Evolutionary conservation across 2,329 filamentous ascomycete genomes (phyloP), one percentile per base, ranked within the genome.

Genomic region (Chaetomiaceae sp.): DNA sequence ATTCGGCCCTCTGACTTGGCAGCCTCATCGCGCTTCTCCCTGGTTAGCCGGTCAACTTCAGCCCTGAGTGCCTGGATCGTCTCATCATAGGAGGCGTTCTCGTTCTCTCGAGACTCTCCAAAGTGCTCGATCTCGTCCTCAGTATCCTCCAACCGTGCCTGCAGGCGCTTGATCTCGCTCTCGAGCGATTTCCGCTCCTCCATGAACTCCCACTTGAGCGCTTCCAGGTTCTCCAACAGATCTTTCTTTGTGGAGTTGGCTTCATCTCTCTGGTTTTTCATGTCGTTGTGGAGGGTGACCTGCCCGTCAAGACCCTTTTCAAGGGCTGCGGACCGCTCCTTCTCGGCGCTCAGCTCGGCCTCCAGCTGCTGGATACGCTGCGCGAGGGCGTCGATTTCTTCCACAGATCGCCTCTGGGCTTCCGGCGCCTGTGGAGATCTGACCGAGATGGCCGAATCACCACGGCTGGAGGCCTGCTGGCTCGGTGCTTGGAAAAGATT

Each of bases 81-180:
- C 43, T 87, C 82, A 58, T 92, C 86, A 40, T 85, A 79, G 2
- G 80, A 79, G 4, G 81, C 82, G 64, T 85, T 88, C 64, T 94
- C 88, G 61, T 95, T 86, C 61, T 96, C 90, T 39, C 89, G 82
- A 37, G 88, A 91, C 63, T 90, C 89, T 38, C 89, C 79, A 51
- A 92, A 82, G 55, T 90, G 81, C 63, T 96, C 91, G 47, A 97
- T 82, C 65, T 96, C 91, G 64, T 96, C 91, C 70, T 99, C 94
- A 6, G 88, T 80, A 62, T 97, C 90, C 66, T 97, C 94, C 0
- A 94, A 75, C 48, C 85, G 87, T 50, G 85, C 77, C 65, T 87
- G 91, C 53, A 91, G 79, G 14, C 81, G 80, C 61, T 84, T 86
- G 53, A 94, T 84, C 66, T 97, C 91, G 15, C 82, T 78, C 62